Conservation (phyloP, 2,329 filamentous ascomycete genomes). For the Penicillium sp. region DNA sequence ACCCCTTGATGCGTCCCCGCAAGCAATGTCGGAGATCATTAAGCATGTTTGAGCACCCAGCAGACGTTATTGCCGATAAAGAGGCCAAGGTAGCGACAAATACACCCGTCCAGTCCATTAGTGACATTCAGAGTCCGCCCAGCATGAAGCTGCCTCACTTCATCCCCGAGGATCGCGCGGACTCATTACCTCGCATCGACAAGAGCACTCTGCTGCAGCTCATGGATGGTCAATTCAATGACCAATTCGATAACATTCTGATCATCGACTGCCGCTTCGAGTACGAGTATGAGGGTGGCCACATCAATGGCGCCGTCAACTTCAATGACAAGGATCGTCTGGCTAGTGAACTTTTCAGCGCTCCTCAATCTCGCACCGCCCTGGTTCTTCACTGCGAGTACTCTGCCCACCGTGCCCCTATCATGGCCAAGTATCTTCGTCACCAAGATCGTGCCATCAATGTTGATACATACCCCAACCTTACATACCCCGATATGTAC, state of each 20-base stretch:
- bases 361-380: constrained; percentile 70
- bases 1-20: constrained; percentile 72
- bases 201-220: constrained; percentile 82
- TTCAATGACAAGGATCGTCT: constrained; percentile 95
- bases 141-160: constrained; percentile 81
- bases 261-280: constrained; percentile 97
- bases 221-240: constrained; percentile 79
- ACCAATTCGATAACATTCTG: constrained; percentile 76
- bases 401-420: constrained; percentile 90
- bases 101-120: constrained; percentile 69
- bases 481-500: constrained; percentile 97
- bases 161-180: constrained; percentile 73
- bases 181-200: constrained; percentile 85
- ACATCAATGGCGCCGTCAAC: constrained; percentile 91
- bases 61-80: constrained; percentile 82
- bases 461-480: constrained; percentile 78
- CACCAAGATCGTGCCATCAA: constrained; percentile 85
- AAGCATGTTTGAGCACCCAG: constrained; percentile 96
- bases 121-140: constrained; percentile 78
- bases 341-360: constrained; percentile 74
- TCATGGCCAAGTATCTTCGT: constrained; percentile 93
- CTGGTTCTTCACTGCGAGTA: constrained; percentile 98
- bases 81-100: constrained; percentile 59
- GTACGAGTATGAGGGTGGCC: constrained; percentile 96
- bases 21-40: constrained; percentile 89